These are phyloP conservation scores for Globisporangium spiculum DNA, from an alignment of 352 stramenopile genomes.

Conservation along the genomic window DNA sequence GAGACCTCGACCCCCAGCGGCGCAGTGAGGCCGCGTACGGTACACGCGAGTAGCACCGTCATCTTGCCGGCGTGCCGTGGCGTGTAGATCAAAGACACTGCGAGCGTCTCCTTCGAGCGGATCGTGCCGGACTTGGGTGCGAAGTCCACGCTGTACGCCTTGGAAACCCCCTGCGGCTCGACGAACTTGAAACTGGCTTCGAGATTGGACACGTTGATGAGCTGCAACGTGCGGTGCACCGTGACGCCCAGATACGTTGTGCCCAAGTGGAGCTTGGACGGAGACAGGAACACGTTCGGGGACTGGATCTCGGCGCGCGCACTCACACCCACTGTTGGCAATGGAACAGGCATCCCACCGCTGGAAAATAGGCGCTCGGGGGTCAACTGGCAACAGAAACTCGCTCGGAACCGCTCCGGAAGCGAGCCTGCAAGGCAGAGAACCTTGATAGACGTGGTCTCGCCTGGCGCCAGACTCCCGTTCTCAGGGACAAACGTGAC, in stretches of 20 bases:
- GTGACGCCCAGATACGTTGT: constrained; percentile 67
- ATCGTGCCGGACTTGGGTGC: constrained; percentile 43
- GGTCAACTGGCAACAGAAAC: constrained; percentile 38
- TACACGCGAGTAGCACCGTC: constrained; percentile 59
- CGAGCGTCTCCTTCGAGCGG: constrained; percentile 59
- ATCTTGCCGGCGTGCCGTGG: constrained; percentile 45
- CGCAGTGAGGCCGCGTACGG: constrained; percentile 47
- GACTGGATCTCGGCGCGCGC: constrained; percentile 73
- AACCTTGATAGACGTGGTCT: constrained; percentile 35
- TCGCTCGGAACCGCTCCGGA: constrained; percentile 59
- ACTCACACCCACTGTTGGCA: constrained; percentile 28
- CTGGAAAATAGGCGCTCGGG: constrained; percentile 26
- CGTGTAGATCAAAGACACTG: constrained; percentile 54
- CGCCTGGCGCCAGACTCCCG: constrained; percentile 38
- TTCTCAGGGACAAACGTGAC: constrained; percentile 49
- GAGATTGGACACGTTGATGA: constrained; percentile 83
- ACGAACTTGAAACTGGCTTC: constrained; percentile 73
- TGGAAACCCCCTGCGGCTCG: constrained; percentile 54
- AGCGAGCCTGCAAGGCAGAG: constrained; percentile 52
- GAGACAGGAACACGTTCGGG: constrained; percentile 68
- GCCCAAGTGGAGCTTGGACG: constrained; percentile 42
- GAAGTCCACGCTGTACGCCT: constrained; percentile 46
- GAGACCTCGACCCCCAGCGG: constrained; percentile 64
- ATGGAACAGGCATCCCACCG: background rate
- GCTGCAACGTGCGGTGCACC: constrained; percentile 39